Evolutionary conservation across 768 basidiomycete species (phyloP).

Genomic region (Scleroderma bovista): DNA sequence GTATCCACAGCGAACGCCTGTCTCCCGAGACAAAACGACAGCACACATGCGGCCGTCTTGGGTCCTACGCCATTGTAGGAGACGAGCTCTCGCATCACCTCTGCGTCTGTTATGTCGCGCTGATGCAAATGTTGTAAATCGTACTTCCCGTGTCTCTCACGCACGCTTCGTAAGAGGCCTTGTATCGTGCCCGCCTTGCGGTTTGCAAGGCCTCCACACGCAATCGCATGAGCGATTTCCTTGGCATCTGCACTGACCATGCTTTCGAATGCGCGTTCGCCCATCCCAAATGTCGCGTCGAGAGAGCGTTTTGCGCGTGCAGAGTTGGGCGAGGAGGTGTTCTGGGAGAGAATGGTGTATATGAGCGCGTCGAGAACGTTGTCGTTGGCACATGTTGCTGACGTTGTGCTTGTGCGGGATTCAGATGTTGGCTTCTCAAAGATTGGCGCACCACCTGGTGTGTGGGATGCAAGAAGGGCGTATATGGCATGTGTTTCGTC

Average conservation of each 20-base stretch:
- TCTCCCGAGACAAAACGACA: constrained; percentile 56
- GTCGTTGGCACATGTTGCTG: constrained; percentile 41
- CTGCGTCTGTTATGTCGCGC: constrained; percentile 34
- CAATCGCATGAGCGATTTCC: constrained; percentile 45
- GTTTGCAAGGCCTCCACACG: constrained; percentile 52
- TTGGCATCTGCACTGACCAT: constrained; percentile 40
- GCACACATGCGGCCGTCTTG: constrained; percentile 59
- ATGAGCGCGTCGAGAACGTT: constrained; percentile 57
- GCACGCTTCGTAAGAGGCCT: constrained; percentile 37
- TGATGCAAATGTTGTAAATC: constrained; percentile 51
- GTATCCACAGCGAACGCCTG: constrained; percentile 62
- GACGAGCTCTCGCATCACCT: constrained; percentile 53
- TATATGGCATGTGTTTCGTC: constrained; percentile 37
- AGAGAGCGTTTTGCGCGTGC: constrained; percentile 44
- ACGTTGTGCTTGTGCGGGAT: constrained; percentile 21
- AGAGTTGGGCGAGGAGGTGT: constrained; percentile 47
- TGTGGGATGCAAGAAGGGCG: constrained; percentile 35
- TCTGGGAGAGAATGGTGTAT: constrained; percentile 55
- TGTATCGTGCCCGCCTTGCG: constrained; percentile 56
- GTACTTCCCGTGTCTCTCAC: constrained; percentile 43
- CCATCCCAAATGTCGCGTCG: constrained; percentile 44
- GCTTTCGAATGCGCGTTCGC: constrained; percentile 39
- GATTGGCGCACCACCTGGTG: constrained; percentile 26
- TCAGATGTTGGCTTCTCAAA: neutral
- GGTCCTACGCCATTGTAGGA: constrained; percentile 56